phyloP scores from a whole-genome alignment of 225 moss, liverwort and hornwort species.

The Polytrichum commune region DNA sequence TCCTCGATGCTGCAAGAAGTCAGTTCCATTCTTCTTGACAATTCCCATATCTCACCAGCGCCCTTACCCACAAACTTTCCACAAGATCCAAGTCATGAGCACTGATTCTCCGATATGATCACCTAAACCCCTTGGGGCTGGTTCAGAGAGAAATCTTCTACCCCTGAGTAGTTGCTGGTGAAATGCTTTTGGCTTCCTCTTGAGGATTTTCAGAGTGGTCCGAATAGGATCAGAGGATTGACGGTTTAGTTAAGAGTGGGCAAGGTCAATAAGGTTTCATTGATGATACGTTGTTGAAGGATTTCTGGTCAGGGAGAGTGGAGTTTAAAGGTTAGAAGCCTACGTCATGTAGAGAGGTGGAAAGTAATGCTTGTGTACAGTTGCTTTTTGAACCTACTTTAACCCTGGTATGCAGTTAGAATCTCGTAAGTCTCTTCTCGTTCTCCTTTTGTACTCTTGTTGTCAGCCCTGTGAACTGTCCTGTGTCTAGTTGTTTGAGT shows the following conservation, averaged over 20 bases:
- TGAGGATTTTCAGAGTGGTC: neutral
- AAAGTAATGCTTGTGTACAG: neutral
- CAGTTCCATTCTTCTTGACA: slow-evolving; percentile 39
- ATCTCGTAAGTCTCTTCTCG: too few species aligned
- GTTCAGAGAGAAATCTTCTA: neutral
- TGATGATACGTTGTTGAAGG: too few species aligned
- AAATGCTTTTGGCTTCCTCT: slow-evolving; percentile 2
- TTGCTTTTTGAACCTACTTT: neutral
- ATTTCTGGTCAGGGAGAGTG: too few species aligned
- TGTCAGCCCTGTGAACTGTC: too few species aligned
- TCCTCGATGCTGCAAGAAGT: slow-evolving; percentile 54
- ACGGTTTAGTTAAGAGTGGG: neutral
- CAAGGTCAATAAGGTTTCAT: too few species aligned
- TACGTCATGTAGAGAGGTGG: neutral
- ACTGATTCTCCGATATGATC: slow-evolving; percentile 9
- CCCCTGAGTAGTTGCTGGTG: slow-evolving; percentile 5
- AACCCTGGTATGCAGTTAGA: too few species aligned
- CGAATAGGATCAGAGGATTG: neutral
- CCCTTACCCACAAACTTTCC: slow-evolving; percentile 19
- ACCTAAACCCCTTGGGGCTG: neutral
- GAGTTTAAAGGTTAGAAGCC: neutral
- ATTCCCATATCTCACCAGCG: slow-evolving; percentile 25
- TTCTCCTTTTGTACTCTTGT: too few species aligned
- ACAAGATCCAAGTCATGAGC: slow-evolving; percentile 29
- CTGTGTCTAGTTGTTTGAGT: too few species aligned